Evolutionary conservation across 768 basidiomycete genomes (phyloP).

Genomic region (Paxillus involutus): DNA sequence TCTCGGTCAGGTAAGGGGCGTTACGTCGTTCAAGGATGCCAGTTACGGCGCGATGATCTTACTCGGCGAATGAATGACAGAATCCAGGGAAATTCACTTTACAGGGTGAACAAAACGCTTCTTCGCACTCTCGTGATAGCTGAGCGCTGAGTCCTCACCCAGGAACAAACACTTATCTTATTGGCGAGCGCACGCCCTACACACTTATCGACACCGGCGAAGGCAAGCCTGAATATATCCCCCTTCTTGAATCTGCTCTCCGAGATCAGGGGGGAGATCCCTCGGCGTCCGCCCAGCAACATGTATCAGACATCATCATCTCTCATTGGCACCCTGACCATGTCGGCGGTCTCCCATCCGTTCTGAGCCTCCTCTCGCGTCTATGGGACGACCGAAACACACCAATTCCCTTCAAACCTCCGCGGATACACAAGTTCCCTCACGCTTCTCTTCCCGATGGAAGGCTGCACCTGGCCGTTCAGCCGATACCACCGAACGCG

Average conservation of each 20-base stretch:
- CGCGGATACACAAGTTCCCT: constrained; percentile 76
- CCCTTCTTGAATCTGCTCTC: constrained; percentile 65
- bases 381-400: constrained; percentile 59
- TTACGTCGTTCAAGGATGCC: background rate
- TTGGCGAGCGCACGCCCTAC: constrained; percentile 70
- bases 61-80: constrained; percentile 34
- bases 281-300: constrained; percentile 15
- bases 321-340: constrained; percentile 94
- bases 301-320: constrained; percentile 86
- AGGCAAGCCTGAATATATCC: constrained; percentile 65
- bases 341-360: constrained; percentile 67
- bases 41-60: background rate
- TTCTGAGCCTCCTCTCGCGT: constrained; percentile 62
- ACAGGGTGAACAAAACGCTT: constrained; percentile 52
- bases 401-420: constrained; percentile 53
- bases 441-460: constrained; percentile 32
- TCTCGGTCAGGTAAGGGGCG: constrained; percentile 66
- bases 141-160: background rate
- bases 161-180: constrained; percentile 91
- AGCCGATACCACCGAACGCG: constrained; percentile 39
- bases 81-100: constrained; percentile 89
- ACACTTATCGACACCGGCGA: constrained; percentile 85
- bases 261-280: constrained; percentile 32
- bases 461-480: constrained; percentile 34
- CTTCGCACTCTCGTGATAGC: background rate